Evolutionary conservation across 2,329 filamentous ascomycete genomes (phyloP), one percentile per base, ranked within the genome.

Genomic region (Fusarium drepaniforme): DNA sequence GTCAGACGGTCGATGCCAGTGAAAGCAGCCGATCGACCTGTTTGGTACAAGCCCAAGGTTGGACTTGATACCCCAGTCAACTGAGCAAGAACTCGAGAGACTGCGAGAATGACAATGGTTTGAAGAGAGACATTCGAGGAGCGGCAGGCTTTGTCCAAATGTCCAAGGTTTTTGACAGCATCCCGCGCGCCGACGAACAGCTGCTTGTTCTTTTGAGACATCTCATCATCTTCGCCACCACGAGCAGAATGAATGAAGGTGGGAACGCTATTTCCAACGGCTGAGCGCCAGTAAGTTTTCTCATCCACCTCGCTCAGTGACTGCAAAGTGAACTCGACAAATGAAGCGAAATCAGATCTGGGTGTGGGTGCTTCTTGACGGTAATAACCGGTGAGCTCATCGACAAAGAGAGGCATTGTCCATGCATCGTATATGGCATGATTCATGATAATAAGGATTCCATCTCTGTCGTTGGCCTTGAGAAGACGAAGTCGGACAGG

Each of bases 341-440:
- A 59, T 30, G 56, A 40, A 59, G 56, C 56, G 9, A 59, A 40
- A 40, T 40, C 56, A 13, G 56, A 37, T 21, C 56, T 42, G 35
- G 56, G 9, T 59, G 23, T 30, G 35, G 35, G 16, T 40, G 56
- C 9, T 15, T 59, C 56, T 42, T 23, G 35, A 9, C 35, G 37
- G 37, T 59, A 59, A 21, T 59, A 40, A 40, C 37, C 23, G 8
- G 56, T 11, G 8, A 59, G 56, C 35, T 59, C 37, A 42, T 59
- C 37, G 15, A 59, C 35, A 59, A 59, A 40, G 16, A 30, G 56
- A 59, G 37, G 56, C 56, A 59, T 59, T 9, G 56, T 42, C 56
- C 56, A 59, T 18, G 56, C 56, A 59, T 59, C 56, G 37, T 59
- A 59, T 15, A 59, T 59, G 56, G 56, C 56, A 40, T 59, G 56